These are phyloP conservation scores for Amphicarpaea edgeworthii DNA, from an alignment of 306 rosid genomes.

Conservation along the genomic window DNA sequence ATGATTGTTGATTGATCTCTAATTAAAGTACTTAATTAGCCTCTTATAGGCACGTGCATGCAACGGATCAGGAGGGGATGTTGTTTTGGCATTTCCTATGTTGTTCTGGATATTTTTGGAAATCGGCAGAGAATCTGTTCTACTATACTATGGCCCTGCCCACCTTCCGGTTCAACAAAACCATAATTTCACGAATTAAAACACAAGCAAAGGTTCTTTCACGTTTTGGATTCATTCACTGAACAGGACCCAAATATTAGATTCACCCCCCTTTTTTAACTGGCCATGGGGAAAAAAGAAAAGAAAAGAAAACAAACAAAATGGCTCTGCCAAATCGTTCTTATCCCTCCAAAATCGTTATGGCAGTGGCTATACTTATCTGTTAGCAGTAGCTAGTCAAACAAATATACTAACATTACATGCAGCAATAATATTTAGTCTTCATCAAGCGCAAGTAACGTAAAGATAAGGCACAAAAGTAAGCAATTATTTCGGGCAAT, in stretches of 20 bases:
- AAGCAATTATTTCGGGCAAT: background rate
- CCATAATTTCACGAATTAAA: background rate
- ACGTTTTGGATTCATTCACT: slow-evolving; percentile 20
- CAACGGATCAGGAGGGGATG: background rate
- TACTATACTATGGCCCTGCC: background rate
- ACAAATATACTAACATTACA: slow-evolving; percentile 16
- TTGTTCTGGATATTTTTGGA: slow-evolving; percentile 46
- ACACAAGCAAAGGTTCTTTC: slow-evolving; percentile 7
- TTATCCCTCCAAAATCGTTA: slow-evolving; percentile 25
- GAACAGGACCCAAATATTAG: background rate
- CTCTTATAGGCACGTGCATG: slow-evolving; percentile 4
- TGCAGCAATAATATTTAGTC: background rate
- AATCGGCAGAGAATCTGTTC: background rate
- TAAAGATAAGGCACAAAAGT: background rate
- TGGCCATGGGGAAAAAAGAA: background rate
- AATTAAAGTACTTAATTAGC: background rate
- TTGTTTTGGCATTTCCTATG: slow-evolving; percentile 14
- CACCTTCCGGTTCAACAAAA: background rate
- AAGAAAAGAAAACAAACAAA: background rate
- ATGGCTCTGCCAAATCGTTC: background rate
- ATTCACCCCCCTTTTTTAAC: slow-evolving; percentile 10
- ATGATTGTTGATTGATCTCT: background rate
- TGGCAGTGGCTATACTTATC: slow-evolving; percentile 5
- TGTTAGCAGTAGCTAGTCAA: background rate
- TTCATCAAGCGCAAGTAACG: background rate